Evolutionary conservation across 495 filamentous ascomycete genomes (phyloP).

Genomic region (Geopyxis carbonaria): DNA sequence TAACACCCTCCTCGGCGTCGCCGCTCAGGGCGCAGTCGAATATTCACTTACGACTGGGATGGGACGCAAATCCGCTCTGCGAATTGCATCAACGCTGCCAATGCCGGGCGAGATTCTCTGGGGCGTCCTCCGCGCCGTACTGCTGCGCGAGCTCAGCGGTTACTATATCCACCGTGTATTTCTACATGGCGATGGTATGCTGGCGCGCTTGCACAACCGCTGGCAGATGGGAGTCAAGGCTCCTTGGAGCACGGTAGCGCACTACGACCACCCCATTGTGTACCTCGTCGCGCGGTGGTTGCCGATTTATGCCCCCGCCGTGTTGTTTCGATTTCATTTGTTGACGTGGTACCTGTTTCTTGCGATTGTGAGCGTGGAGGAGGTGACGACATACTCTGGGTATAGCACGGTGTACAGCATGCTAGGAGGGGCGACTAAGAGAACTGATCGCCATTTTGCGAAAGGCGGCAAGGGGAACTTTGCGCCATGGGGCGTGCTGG

Average conservation of each 20-base stretch:
- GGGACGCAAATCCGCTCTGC: slow-evolving; percentile 37
- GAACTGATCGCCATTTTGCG: slow-evolving; percentile 51
- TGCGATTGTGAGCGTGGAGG: slow-evolving; percentile 51
- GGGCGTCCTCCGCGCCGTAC: slow-evolving; percentile 34
- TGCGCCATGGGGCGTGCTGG: slow-evolving; percentile 58
- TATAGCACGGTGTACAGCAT: slow-evolving; percentile 61
- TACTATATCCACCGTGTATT: slow-evolving; percentile 60
- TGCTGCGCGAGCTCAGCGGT: slow-evolving; percentile 43
- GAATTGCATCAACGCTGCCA: slow-evolving; percentile 40
- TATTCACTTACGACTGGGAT: slow-evolving; percentile 35
- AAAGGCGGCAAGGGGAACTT: slow-evolving; percentile 51
- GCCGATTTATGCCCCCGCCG: slow-evolving; percentile 56
- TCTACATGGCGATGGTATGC: slow-evolving; percentile 37
- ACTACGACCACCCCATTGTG: slow-evolving; percentile 66
- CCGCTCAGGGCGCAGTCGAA: slow-evolving; percentile 41
- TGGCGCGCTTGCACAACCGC: slow-evolving; percentile 34
- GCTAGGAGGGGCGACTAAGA: slow-evolving; percentile 53
- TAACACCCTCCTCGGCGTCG: slow-evolving; percentile 46
- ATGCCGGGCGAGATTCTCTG: slow-evolving; percentile 44
- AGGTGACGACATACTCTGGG: slow-evolving; percentile 58
- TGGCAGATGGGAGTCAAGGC: slow-evolving; percentile 49
- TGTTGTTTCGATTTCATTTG: slow-evolving; percentile 50
- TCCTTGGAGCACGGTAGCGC: slow-evolving; percentile 50
- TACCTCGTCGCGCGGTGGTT: slow-evolving; percentile 53
- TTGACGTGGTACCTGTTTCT: slow-evolving; percentile 62